These are phyloP conservation scores for Harringtonia lauricola DNA, from an alignment of 2,329 filamentous ascomycete genomes.

Conservation along the genomic window DNA sequence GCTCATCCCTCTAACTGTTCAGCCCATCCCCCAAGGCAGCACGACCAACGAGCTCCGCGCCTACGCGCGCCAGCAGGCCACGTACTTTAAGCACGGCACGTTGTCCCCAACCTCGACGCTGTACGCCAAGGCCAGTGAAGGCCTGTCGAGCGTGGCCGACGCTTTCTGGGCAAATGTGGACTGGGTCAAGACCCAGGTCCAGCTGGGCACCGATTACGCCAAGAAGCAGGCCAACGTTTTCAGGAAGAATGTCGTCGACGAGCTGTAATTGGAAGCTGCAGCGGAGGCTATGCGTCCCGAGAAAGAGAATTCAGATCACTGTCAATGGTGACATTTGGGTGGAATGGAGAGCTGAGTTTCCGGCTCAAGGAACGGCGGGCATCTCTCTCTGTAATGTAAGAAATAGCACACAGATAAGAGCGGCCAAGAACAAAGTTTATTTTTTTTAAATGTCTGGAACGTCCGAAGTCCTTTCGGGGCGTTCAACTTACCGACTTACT, in stretches of 20 bases:
- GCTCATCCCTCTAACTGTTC: constrained; percentile 10
- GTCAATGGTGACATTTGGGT: neutral
- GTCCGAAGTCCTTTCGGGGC: no score
- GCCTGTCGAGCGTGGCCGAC: constrained; percentile 26
- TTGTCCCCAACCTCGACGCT: constrained; percentile 53
- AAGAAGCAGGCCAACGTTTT: constrained; percentile 31
- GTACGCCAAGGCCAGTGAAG: constrained; percentile 49
- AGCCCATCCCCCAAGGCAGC: constrained; percentile 52
- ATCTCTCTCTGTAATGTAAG: no score
- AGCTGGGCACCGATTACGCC: constrained; percentile 34
- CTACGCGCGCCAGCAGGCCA: constrained; percentile 59
- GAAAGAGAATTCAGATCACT: neutral
- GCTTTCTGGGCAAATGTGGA: constrained; percentile 28
- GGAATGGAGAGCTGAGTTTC: no score
- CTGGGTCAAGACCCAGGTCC: constrained; percentile 40
- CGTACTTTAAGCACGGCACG: constrained; percentile 69
- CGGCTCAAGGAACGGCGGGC: no score
- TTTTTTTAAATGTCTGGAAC: no score
- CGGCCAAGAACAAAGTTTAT: no score
- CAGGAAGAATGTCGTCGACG: constrained; percentile 31
- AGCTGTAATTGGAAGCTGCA: constrained; percentile 27
- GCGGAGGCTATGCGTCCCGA: neutral
- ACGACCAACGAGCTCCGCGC: constrained; percentile 59
- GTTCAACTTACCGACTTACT: no score
- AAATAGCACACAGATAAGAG: no score